These are phyloP conservation scores for Chlorella sp. DNA, from an alignment of 139 green algal genomes.

Conservation along the genomic window DNA sequence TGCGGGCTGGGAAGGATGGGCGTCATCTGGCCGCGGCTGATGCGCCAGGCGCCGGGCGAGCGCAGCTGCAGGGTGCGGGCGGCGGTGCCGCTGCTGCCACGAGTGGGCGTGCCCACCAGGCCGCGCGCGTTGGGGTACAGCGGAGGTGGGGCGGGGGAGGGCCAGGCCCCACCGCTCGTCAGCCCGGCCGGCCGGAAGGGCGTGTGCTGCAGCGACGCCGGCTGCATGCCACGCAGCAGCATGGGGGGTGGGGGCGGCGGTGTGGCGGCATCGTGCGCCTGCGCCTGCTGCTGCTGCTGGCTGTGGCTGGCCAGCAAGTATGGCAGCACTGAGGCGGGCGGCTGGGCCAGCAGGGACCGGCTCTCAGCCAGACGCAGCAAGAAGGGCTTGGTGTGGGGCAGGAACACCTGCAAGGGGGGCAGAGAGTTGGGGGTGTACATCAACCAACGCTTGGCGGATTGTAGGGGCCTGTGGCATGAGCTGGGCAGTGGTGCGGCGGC, in stretches of 20 bases:
- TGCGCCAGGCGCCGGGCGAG: slow-evolving; percentile 15
- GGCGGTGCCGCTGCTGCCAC: neutral
- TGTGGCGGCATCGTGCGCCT: no score
- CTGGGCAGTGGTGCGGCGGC: no score
- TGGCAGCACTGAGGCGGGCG: slow-evolving; percentile 17
- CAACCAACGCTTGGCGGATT: no score
- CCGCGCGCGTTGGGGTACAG: neutral
- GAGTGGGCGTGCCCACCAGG: neutral
- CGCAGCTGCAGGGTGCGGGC: neutral
- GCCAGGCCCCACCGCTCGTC: neutral
- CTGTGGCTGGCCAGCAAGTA: neutral
- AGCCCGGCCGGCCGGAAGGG: no score
- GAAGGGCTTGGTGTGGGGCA: slow-evolving; percentile 18
- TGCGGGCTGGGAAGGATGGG: slow-evolving; percentile 15
- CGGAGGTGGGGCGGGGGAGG: neutral
- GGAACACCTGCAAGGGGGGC: slow-evolving; percentile 65
- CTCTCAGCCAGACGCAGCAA: slow-evolving; percentile 10
- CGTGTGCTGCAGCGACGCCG: neutral
- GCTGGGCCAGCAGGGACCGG: slow-evolving; percentile 15
- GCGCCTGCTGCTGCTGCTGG: neutral
- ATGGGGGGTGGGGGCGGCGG: neutral
- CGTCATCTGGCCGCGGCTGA: neutral
- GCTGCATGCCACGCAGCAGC: neutral
- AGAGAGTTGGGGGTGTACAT: no score
- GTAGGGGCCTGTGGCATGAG: no score